phyloP scores from a whole-genome alignment of 2,329 filamentous ascomycete genomes.

The Onygenales sp. region DNA sequence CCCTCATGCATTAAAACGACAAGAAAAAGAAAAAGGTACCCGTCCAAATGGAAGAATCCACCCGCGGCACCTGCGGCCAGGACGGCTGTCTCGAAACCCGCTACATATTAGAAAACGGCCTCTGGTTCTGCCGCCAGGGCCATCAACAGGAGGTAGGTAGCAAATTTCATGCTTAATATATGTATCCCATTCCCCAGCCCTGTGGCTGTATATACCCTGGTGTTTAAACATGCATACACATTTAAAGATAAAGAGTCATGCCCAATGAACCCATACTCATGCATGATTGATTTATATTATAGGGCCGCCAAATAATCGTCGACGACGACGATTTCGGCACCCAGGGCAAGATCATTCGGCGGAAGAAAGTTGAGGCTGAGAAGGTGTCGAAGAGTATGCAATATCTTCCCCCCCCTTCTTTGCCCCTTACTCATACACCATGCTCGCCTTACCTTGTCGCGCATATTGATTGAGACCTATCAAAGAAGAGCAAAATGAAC shows the following conservation, averaged over 20 bases:
- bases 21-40: not conserved
- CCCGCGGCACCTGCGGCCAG: slow-evolving; percentile 42
- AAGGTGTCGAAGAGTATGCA: slow-evolving; percentile 41
- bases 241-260: not conserved
- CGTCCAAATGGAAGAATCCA: slow-evolving; percentile 31
- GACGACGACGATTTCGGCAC: slow-evolving; percentile 63
- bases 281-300: slow-evolving; percentile 2
- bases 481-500: not conserved
- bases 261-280: slow-evolving; percentile 17
- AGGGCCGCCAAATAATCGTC: slow-evolving; percentile 39
- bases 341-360: slow-evolving; percentile 46
- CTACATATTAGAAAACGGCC: slow-evolving; percentile 66
- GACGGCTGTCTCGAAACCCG: slow-evolving; percentile 61
- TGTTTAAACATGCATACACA: not conserved
- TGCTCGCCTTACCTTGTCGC: not conserved
- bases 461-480: no score
- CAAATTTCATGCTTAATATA: not conserved
- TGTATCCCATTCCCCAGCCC: not conserved
- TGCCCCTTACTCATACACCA: no score
- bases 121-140: slow-evolving; percentile 69
- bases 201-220: not conserved
- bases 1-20: not conserved
- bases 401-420: not conserved
- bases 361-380: slow-evolving; percentile 47
- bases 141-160: slow-evolving; percentile 62